phyloP scores from a whole-genome alignment of 2,329 filamentous ascomycete species.

The Rosellinia necatrix region DNA sequence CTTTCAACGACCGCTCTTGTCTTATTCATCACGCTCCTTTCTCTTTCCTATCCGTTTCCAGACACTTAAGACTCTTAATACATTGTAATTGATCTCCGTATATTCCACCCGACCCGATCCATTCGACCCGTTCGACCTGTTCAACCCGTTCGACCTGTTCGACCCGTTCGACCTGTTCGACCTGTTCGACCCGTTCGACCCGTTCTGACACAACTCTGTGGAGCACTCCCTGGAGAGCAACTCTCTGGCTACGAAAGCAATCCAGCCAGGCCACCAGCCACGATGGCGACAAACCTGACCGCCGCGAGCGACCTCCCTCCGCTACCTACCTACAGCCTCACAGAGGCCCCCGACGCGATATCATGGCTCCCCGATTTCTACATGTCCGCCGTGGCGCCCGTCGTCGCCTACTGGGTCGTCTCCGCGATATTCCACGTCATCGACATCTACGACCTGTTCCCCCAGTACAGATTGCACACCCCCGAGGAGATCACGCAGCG shows the following conservation, averaged over 20 bases:
- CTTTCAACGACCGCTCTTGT: constrained; percentile 15
- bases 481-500: constrained; percentile 87
- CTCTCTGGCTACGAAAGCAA: no score
- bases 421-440: constrained; percentile 87
- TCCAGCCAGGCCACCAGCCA: no score
- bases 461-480: constrained; percentile 91
- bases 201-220: no score
- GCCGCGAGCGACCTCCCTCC: constrained; percentile 73
- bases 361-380: constrained; percentile 81
- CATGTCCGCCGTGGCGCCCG: constrained; percentile 74
- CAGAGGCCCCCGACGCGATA: constrained; percentile 71
- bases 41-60: constrained; percentile 25
- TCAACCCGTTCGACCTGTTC: no score
- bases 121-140: no score
- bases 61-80: constrained; percentile 26
- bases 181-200: no score
- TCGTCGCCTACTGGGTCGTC: constrained; percentile 85
- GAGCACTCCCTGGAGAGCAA: no score
- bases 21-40: constrained; percentile 25
- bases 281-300: constrained; percentile 56
- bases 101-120: constrained; percentile 5
- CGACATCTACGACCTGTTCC: constrained; percentile 83
- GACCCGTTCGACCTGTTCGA: no score
- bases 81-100: constrained; percentile 29
- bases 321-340: constrained; percentile 79